Base-by-base conservation (phyloP, 1,284 basidiomycete species). In the Ceratobasidium sp. region DNA sequence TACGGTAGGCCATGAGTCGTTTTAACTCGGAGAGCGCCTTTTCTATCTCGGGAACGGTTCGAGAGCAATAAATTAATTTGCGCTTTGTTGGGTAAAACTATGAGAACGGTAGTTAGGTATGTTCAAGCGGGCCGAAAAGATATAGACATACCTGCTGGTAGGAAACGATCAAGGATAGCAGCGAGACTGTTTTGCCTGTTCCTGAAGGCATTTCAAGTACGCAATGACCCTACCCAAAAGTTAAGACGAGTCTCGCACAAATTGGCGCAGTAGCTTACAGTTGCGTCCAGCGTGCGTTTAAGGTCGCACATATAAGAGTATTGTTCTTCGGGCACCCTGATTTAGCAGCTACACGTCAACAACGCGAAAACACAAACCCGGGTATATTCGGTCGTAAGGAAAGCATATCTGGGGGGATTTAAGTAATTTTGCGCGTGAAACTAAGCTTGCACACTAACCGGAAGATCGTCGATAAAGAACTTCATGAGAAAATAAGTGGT, bases 141-240 rank as follows among this genome's bases (percentile, higher is more conserved):
- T 67, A 30, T n/a, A 16, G 56, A 38, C 51, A 64, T 73, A 94
- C 96, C 83, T 97, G 95, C 82, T 98, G 96, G 80, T 99, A 99
- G 28, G 96, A 96, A 58, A 99, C 92, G 82, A 99, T 99, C 73
- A 99, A 83, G 16, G 94, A 96, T 36, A 99, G 85, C 3, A 99
- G 84, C 11, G 96, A 98, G 25, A 99, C 96, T 0, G 97, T 99
- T 84, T 99, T 99, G 23, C 97, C 97, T 44, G 97, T 99, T 16
- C 97, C 97, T 12, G 97, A 99, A 75, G 97, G 97, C 97, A 99
- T 99, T 83, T 99, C 97, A 38, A 99, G 86, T 21, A 99, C 95
- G 80, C 97, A 98, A 77, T 99, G 97, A 62, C 97, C 97, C 94
- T 97, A 79, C 59, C 18, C 30, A 1, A 38, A 18, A 25, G 9